Percentiles rank a stretch among this genome's conserved stretches.
Evolutionary conservation across 106 monocot species (phyloP).

Genomic region (Dioscorea zingiberensis): DNA sequence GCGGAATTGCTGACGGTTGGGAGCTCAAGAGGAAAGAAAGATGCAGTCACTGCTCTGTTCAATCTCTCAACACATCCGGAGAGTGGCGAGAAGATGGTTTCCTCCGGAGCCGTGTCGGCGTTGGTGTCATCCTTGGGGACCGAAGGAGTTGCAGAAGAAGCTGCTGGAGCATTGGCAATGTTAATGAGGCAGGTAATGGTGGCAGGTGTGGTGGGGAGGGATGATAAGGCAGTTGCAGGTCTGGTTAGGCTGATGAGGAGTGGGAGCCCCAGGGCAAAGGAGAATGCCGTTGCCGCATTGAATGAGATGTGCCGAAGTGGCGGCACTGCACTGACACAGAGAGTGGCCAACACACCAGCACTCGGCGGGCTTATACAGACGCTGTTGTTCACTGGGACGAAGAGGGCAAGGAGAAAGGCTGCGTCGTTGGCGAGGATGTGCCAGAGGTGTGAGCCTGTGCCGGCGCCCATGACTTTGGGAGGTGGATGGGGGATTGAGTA

Average conservation of each 20-base stretch:
- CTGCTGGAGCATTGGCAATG: conserved; percentile 48
- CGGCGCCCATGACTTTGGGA: background rate
- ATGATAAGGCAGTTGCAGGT: conserved; percentile 7
- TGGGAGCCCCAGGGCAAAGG: conserved; percentile 52
- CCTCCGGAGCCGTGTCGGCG: conserved; percentile 32
- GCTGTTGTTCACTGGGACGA: conserved; percentile 44
- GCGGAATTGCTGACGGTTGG: conserved; percentile 34
- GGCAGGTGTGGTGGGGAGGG: conserved; percentile 15
- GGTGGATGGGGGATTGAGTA: conserved; percentile 6
- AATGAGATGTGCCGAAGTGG: conserved; percentile 50
- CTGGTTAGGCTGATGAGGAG: conserved; percentile 36
- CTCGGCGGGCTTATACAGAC: conserved; percentile 34
- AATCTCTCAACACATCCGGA: conserved; percentile 47
- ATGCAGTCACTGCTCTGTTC: conserved; percentile 56
- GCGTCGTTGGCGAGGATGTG: conserved; percentile 36
- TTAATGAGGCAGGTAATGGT: conserved; percentile 26
- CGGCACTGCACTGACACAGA: conserved; percentile 20
- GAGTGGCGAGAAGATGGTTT: conserved; percentile 22
- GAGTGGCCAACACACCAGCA: conserved; percentile 30
- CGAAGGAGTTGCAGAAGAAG: conserved; percentile 53
- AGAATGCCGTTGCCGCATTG: conserved; percentile 55
- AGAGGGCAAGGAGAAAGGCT: conserved; percentile 55
- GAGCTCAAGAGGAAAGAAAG: conserved; percentile 51
- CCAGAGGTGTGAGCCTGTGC: conserved; percentile 14
- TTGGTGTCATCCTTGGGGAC: conserved; percentile 30